A percentile compares a stretch with the other conserved stretches of the same genome.
These are phyloP conservation scores for Colletotrichum orbiculare DNA, from an alignment of 2,329 filamentous ascomycete species.

Conservation along the genomic window DNA sequence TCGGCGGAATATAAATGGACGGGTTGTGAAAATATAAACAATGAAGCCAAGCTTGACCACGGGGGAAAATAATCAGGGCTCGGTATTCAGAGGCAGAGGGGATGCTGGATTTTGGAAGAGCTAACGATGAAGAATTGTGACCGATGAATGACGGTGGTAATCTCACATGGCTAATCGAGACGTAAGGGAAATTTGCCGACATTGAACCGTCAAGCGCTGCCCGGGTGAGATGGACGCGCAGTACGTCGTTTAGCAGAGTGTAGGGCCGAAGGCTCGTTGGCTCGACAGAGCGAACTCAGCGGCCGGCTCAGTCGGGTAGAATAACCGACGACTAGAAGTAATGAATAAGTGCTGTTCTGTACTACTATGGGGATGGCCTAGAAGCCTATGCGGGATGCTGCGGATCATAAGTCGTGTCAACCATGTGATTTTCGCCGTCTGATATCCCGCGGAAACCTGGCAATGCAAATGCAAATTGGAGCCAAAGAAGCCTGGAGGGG, in stretches of 20 bases:
- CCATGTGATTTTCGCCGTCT: slow-evolving; percentile 26
- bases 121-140: background rate
- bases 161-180: background rate
- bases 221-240: background rate
- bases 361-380: background rate
- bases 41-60: no score
- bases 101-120: background rate
- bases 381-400: background rate
- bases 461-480: slow-evolving; percentile 5
- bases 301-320: slow-evolving; percentile 31
- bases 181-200: slow-evolving; percentile 1
- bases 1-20: no score
- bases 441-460: background rate
- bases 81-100: no score
- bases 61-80: no score
- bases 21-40: no score
- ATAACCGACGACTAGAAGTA: slow-evolving; percentile 22
- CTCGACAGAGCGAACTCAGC: slow-evolving; percentile 24
- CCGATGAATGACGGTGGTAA: no score
- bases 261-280: slow-evolving; percentile 36
- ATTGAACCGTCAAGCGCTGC: slow-evolving; percentile 9
- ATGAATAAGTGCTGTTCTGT: background rate
- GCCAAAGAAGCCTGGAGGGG: slow-evolving; percentile 15
- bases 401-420: slow-evolving; percentile 1
- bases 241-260: background rate